Conservation (phyloP, 305 asterid species). For the Fraxinus nigra region DNA sequence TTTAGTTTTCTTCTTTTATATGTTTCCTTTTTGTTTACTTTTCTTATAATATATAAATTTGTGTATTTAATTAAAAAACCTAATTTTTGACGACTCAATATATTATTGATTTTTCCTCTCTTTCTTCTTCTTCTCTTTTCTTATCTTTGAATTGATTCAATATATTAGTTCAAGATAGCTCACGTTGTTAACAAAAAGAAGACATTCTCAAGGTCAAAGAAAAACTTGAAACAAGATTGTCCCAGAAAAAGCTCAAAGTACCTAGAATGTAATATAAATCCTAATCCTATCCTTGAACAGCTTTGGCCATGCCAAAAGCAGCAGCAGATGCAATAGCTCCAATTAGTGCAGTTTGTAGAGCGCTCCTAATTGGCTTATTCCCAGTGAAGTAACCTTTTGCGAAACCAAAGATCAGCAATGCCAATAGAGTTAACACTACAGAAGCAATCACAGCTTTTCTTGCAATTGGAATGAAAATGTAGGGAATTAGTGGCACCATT, state of each 20-base stretch:
- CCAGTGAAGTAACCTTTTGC: slow-evolving; percentile 88
- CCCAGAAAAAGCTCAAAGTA: neutral
- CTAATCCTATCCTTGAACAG: slow-evolving; percentile 46
- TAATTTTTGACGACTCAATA: too few species aligned
- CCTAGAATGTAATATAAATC: neutral
- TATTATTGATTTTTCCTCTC: too few species aligned
- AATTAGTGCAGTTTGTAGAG: slow-evolving; percentile 71
- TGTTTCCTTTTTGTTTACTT: too few species aligned
- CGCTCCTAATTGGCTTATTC: slow-evolving; percentile 65
- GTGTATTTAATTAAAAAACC: too few species aligned
- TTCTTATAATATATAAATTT: too few species aligned
- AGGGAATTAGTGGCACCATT: slow-evolving; percentile 74
- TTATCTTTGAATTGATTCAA: too few species aligned
- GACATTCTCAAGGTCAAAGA: neutral
- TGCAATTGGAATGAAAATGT: slow-evolving; percentile 63
- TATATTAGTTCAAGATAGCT: too few species aligned
- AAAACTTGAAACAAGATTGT: neutral
- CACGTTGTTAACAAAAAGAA: too few species aligned
- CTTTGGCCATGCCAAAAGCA: slow-evolving; percentile 90
- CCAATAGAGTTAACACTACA: slow-evolving; percentile 54
- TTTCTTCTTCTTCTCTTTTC: too few species aligned
- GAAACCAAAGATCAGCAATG: slow-evolving; percentile 68
- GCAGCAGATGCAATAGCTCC: slow-evolving; percentile 97
- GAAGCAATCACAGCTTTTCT: slow-evolving; percentile 67
- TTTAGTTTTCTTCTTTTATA: too few species aligned